These are phyloP conservation scores for Ceratocystis albifundus DNA, from an alignment of 2,329 filamentous ascomycete species.

Conservation along the genomic window DNA sequence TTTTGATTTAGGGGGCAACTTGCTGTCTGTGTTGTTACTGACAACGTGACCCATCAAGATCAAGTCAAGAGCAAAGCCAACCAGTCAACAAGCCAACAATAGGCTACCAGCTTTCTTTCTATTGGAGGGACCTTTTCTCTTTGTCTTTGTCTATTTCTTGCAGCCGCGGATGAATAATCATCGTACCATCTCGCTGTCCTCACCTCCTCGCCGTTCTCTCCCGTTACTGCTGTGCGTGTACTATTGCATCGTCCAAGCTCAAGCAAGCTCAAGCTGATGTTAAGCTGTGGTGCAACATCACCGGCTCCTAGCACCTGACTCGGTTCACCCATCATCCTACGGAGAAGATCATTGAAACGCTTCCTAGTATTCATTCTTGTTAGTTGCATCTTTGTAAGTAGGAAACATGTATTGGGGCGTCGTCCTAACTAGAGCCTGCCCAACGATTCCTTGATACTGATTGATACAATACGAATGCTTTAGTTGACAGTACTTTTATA, in stretches of 20 bases:
- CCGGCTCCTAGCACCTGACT: background rate
- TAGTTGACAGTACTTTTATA: background rate
- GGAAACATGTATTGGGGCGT: no score
- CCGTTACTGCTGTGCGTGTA: no score
- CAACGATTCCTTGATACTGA: no score
- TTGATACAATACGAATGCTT: no score
- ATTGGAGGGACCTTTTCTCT: no score
- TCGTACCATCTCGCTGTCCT: no score
- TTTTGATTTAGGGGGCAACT: background rate
- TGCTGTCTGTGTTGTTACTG: background rate
- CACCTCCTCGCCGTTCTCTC: no score
- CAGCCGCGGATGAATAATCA: no score
- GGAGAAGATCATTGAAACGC: background rate
- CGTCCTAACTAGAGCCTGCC: no score
- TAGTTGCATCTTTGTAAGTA: conserved; percentile 3
- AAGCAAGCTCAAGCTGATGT: background rate
- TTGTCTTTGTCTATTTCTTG: no score
- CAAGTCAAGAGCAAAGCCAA: background rate
- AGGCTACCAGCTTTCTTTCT: no score
- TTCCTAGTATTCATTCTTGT: background rate
- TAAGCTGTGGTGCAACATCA: background rate
- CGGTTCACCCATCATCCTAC: background rate
- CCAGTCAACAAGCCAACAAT: no score
- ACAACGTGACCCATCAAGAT: conserved; percentile 5
- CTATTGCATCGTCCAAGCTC: background rate